Conservation (phyloP, 371 early-diverging fungal species). For the Lichtheimia corymbifera region DNA sequence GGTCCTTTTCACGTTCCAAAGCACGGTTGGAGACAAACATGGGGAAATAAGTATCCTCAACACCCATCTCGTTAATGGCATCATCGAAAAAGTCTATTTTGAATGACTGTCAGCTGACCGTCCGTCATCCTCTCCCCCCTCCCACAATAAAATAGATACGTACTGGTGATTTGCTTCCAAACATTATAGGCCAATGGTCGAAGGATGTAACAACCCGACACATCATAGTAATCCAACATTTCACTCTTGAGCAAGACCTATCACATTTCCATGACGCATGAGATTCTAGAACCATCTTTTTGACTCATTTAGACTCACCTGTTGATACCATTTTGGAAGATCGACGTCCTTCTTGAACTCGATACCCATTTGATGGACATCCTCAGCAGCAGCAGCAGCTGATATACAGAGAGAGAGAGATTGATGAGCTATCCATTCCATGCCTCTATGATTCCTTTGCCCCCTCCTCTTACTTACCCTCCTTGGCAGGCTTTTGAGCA, state of each 20-base stretch:
- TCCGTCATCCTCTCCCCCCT: no score
- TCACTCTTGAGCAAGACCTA: slow-evolving; percentile 92
- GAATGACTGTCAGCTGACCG: no score
- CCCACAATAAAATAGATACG: slow-evolving; percentile 19
- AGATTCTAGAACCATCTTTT: not conserved
- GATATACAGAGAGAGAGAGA: not conserved
- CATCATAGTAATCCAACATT: slow-evolving; percentile 99
- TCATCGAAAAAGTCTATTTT: slow-evolving; percentile 94
- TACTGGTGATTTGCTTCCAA: slow-evolving; percentile 96
- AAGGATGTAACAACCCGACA: slow-evolving; percentile 99
- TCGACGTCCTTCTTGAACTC: slow-evolving; percentile 92
- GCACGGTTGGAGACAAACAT: slow-evolving; percentile 96
- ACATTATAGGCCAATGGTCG: slow-evolving; percentile 97
- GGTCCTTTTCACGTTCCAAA: slow-evolving; percentile 98
- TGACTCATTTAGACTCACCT: slow-evolving; percentile 51
- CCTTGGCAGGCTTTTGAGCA: slow-evolving; percentile 24
- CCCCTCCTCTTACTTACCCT: slow-evolving; percentile 28
- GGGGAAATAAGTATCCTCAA: slow-evolving; percentile 99
- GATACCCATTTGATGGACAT: slow-evolving; percentile 84
- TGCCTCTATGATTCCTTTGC: not conserved
- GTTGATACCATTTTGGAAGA: slow-evolving; percentile 94
- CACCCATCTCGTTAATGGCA: slow-evolving; percentile 91
- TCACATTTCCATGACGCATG: not conserved
- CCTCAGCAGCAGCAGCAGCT: slow-evolving; percentile 38
- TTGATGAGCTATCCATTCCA: no score